Evolutionary conservation across 176 grass and related monocot genomes (phyloP), one percentile per base, ranked within the genome.

Genomic region (Eleusine indica): DNA sequence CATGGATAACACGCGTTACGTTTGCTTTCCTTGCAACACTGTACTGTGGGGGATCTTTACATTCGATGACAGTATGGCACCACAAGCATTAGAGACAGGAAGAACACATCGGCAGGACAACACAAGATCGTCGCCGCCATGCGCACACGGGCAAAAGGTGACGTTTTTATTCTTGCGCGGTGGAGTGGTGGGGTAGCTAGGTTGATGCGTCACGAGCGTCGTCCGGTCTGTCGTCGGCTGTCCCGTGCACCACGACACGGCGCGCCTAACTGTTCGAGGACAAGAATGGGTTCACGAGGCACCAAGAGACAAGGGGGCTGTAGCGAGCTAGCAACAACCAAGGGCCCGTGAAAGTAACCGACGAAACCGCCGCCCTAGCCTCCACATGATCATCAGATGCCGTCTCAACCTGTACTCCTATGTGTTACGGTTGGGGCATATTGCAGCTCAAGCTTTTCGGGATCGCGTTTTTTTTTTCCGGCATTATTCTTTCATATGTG

Each of bases 271-370:
- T 69, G 65, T 70, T 21, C 35, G 3, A 41, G 78, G 77, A 80
- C 78, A 80, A 80, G 48, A 51, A 22, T 13, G 66, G 66, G 47
- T 41, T 80, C 66, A 70, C 66, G 66, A 69, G 78, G 13, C 73
- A 5, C 71, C 4, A 15, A 35, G 14, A 18, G 61, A 65, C 39
- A 29, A 7, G 4, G 1, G 2, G 0, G 73, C 17, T 53, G 29
- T 16, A 43, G 70, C 7, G 19, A 54, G 15, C 16, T 14, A 53
- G 51, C 3, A 49, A 39, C 69, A 42, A 29, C 35, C 48, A 80
- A 19, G 12, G 47, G 19, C 82, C 71, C 72, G 82, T 84, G 82
- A 84, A 22, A 75, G 62, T 25, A 66, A 9, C 72, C 72, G 62
- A 84, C 82, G 72, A 84, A 84, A 76, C 39, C 22, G 35, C 60